phyloP scores from a whole-genome alignment of 2,329 filamentous ascomycete species.

The Aspergillus sp. region DNA sequence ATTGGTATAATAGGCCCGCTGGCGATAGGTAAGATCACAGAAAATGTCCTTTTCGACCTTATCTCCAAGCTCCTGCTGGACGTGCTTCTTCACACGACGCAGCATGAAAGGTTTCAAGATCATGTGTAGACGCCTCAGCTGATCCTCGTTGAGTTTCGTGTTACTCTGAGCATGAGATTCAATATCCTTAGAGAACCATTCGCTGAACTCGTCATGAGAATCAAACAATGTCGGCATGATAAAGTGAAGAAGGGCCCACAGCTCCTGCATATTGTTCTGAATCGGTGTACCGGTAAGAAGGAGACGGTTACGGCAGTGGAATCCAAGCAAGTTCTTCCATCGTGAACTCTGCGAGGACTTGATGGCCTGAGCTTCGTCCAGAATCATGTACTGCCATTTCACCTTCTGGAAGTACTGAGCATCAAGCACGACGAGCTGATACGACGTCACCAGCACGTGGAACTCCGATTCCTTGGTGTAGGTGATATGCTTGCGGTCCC shows the following conservation, averaged over 20 bases:
- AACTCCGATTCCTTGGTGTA: slow-evolving; percentile 93
- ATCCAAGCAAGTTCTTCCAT: slow-evolving; percentile 93
- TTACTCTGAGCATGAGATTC: slow-evolving; percentile 98
- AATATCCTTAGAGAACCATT: slow-evolving; percentile 65
- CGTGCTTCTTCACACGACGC: slow-evolving; percentile 98
- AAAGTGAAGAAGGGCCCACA: slow-evolving; percentile 97
- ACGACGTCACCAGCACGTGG: slow-evolving; percentile 94
- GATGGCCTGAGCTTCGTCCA: slow-evolving; percentile 98
- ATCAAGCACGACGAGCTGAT: slow-evolving; percentile 94
- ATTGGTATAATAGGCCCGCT: slow-evolving; percentile 89
- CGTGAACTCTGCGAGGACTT: slow-evolving; percentile 95
- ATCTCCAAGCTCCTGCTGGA: slow-evolving; percentile 97
- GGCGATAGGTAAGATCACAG: slow-evolving; percentile 94
- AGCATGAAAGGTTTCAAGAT: slow-evolving; percentile 99
- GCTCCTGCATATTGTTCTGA: slow-evolving; percentile 99
- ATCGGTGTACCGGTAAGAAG: slow-evolving; percentile 95
- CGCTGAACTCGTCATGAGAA: slow-evolving; percentile 55
- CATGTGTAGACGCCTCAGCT: slow-evolving; percentile 95
- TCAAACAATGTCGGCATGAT: slow-evolving; percentile 99
- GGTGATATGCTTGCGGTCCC: slow-evolving; percentile 96
- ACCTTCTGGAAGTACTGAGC: slow-evolving; percentile 99
- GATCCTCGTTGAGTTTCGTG: slow-evolving; percentile 98
- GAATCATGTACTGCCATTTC: slow-evolving; percentile 99
- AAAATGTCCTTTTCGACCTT: slow-evolving; percentile 97
- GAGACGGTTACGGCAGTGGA: slow-evolving; percentile 92